A percentile compares a stretch with the other conserved stretches of the same genome.
Evolutionary conservation across 768 basidiomycete species (phyloP).

Genomic region (Rhodocollybia butyracea): DNA sequence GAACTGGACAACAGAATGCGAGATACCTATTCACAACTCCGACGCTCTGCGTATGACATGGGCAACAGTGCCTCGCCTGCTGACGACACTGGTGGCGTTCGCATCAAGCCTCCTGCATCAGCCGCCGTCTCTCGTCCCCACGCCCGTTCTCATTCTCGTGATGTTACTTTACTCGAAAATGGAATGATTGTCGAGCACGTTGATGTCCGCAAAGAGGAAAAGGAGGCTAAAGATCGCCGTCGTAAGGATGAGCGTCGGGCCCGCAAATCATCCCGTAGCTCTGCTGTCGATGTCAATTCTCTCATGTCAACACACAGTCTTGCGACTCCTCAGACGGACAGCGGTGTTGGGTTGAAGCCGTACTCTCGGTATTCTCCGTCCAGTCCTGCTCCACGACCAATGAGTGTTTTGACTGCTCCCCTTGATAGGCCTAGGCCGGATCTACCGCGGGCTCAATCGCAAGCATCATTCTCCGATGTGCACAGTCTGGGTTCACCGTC

Average conservation of each 20-base stretch:
- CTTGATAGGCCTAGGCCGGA: slow-evolving; percentile 58
- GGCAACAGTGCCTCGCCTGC: slow-evolving; percentile 42
- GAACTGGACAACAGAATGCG: slow-evolving; percentile 74
- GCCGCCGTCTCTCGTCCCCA: slow-evolving; percentile 34
- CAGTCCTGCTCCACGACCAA: slow-evolving; percentile 48
- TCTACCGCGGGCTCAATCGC: slow-evolving; percentile 66
- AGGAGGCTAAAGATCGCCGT: slow-evolving; percentile 66
- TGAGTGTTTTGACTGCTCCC: slow-evolving; percentile 58
- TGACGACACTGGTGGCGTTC: slow-evolving; percentile 64
- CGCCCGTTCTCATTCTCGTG: slow-evolving; percentile 55
- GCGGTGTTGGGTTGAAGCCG: slow-evolving; percentile 50
- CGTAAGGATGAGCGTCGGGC: slow-evolving; percentile 69
- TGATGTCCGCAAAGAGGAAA: slow-evolving; percentile 76
- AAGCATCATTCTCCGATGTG: slow-evolving; percentile 77
- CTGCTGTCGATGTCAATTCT: slow-evolving; percentile 68
- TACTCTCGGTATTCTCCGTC: slow-evolving; percentile 59
- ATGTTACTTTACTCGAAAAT: slow-evolving; percentile 80
- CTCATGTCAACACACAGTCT: slow-evolving; percentile 66
- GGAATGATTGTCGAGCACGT: slow-evolving; percentile 90
- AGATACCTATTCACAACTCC: slow-evolving; percentile 75
- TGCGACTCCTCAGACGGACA: slow-evolving; percentile 49
- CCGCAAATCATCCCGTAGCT: slow-evolving; percentile 72
- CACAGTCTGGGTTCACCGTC: slow-evolving; percentile 70
- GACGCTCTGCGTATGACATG: slow-evolving; percentile 74
- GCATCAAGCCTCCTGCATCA: slow-evolving; percentile 58